A percentile compares a stretch with the other conserved stretches of the same genome.
Evolutionary conservation across 805 yeast species (phyloP).

Genomic region (Maudiozyma turicensis): DNA sequence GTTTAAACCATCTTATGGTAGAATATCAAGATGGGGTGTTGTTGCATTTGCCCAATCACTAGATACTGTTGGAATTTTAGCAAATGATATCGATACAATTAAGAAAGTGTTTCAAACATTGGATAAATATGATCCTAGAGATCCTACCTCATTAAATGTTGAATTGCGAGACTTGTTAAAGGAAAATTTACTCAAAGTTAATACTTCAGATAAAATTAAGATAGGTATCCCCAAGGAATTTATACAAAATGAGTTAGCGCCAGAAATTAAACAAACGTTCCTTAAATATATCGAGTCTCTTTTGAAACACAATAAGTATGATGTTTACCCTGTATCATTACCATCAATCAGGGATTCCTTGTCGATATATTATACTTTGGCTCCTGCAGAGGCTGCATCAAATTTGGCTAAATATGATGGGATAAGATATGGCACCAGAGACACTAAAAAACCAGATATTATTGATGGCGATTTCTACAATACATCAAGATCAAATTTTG

Average conservation of each 20-base stretch:
- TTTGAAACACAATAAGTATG: constrained; percentile 34
- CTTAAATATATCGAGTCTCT: constrained; percentile 35
- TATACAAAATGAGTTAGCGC: constrained; percentile 44
- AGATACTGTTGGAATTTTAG: constrained; percentile 85
- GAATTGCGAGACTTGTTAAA: constrained; percentile 26
- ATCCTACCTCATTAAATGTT: constrained; percentile 58
- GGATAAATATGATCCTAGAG: constrained; percentile 57
- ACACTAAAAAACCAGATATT: constrained; percentile 20
- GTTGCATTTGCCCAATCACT: constrained; percentile 86
- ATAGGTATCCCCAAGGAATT: constrained; percentile 75
- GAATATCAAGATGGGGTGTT: constrained; percentile 87
- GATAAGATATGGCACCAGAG: constrained; percentile 62
- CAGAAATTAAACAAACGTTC: constrained; percentile 41
- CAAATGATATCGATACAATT: constrained; percentile 39
- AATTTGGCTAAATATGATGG: constrained; percentile 89
- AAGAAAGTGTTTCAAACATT: constrained; percentile 43
- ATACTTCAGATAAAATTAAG: constrained; percentile 25
- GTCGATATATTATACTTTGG: constrained; percentile 78
- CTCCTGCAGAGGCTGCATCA: constrained; percentile 91
- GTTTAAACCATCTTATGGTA: constrained; percentile 89
- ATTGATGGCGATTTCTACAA: constrained; percentile 37
- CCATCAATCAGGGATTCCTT: constrained; percentile 59
- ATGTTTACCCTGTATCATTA: constrained; percentile 53
- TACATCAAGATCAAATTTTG: constrained; percentile 57
- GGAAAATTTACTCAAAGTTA: neutral